These are phyloP conservation scores for Gastrolobium bilobum DNA, from an alignment of 306 rosid species.

Conservation along the genomic window DNA sequence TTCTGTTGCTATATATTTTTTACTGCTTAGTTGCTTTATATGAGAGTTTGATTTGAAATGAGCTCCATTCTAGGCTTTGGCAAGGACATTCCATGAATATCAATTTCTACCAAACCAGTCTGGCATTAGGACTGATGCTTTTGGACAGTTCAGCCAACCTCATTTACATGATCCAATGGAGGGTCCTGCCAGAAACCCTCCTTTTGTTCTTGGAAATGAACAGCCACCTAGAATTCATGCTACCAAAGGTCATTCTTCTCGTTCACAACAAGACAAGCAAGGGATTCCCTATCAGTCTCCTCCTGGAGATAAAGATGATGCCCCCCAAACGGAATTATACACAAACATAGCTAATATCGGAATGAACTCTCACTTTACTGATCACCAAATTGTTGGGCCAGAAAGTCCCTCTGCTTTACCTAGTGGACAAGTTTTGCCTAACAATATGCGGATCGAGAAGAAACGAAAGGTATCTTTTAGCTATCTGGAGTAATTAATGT, in stretches of 20 bases:
- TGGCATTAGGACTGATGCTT: conserved; percentile 64
- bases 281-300: conserved; percentile 66
- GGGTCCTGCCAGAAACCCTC: conserved; percentile 70
- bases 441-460: conserved; percentile 65
- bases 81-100: conserved; percentile 74
- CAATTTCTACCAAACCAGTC: conserved; percentile 72
- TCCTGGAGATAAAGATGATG: conserved; percentile 58
- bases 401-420: conserved; percentile 64
- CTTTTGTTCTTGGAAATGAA: conserved; percentile 65
- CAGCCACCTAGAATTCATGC: conserved; percentile 68
- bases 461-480: conserved; percentile 81
- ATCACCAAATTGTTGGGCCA: conserved; percentile 58
- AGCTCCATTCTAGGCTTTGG: conserved; percentile 68
- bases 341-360: conserved; percentile 53
- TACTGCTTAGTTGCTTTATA: conserved; percentile 34
- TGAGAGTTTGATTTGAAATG: conserved; percentile 51
- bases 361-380: conserved; percentile 65
- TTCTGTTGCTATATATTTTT: conserved; percentile 3
- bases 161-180: conserved; percentile 73
- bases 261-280: conserved; percentile 77
- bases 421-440: conserved; percentile 62
- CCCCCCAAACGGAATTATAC: conserved; percentile 61
- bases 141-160: conserved; percentile 71
- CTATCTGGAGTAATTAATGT: conserved; percentile 29
- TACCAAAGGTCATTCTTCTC: conserved; percentile 69